Base-by-base conservation (phyloP, 2,329 filamentous ascomycete genomes). In the Colletotrichum lentis region DNA sequence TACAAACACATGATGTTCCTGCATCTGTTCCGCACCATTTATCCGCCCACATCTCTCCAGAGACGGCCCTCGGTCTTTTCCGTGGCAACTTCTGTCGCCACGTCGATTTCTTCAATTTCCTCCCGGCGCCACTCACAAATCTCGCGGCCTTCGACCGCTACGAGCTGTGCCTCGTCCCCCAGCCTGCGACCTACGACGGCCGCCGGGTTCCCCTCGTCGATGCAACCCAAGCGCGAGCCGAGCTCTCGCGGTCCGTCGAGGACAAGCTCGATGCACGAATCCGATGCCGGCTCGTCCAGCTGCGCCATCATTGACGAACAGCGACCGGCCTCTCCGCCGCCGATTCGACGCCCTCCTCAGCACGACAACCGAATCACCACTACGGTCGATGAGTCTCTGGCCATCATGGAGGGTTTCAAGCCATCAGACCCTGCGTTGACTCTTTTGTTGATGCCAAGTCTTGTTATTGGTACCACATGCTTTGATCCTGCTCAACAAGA, bases 1-100 rank as follows among this genome's bases (percentile, higher is more conserved):
- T 90, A 90, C 76, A 87, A 88, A 75, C 86, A 89, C 73, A 88
- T 88, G 84, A 83, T 89, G 79, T 90, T 87, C 85, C 82, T 90
- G 12, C 89, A 90, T 71, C 80, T 90, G 2, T 86, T 85, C 75
- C 82, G 86, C 41, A 89, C 88, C 6, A 85, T 89, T 46, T 87
- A 87, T 65, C 87, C 87, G 5, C 87, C 88, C 3, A 64, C 69
- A 1, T 53, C 61, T 5, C 47, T 62, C n/a, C 59, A 60, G 47
- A 58, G 63, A 59, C 55, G 54, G 18, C 62, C 62, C 1, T 61
- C 69, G 12, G 10, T 74, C 72, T 35, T 64, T 66, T 20, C 67
- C 47, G 7, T 73, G 74, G 20, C 69, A 70, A 35, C 64, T 68
- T 43, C 70, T 70, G 12, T 65, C 35, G 63, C 39, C 67, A 63